Percentiles rank a stretch among this genome's conserved stretches.
Evolutionary conservation across 139 green algal genomes (phyloP).

Genomic region (Ettlia oleoabundans): DNA sequence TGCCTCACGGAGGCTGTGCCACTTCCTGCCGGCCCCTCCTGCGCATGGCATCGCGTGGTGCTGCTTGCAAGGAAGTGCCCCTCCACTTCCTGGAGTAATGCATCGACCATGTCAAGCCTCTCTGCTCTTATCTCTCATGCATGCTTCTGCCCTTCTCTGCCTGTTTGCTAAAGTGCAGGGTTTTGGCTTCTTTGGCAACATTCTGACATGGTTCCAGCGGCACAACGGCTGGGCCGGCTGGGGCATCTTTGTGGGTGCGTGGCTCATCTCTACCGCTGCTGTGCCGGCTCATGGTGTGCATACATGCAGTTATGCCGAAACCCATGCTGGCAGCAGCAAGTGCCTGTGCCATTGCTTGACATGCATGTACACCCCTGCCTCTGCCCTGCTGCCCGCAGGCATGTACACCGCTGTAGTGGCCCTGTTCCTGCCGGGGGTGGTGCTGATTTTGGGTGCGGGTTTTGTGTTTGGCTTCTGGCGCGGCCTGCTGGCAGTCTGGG

Average conservation of each 20-base stretch:
- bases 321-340: too few species aligned
- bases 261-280: too few species aligned
- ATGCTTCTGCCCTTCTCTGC: not conserved
- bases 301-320: too few species aligned
- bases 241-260: constrained; percentile 51
- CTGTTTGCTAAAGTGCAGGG: constrained; percentile 41
- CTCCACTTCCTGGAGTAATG: too few species aligned
- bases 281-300: too few species aligned
- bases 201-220: constrained; percentile 59
- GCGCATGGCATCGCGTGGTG: too few species aligned
- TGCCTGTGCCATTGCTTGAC: too few species aligned
- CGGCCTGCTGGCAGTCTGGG: constrained; percentile 65
- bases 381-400: constrained; percentile 7
- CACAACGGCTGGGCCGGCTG: constrained; percentile 66
- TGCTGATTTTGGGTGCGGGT: constrained; percentile 60
- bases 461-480: constrained; percentile 66
- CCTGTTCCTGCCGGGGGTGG: constrained; percentile 60
- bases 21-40: not conserved
- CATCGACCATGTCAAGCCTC: too few species aligned
- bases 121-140: not conserved
- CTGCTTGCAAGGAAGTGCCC: too few species aligned
- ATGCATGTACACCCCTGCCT: not conserved
- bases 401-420: constrained; percentile 59
- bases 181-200: constrained; percentile 54
- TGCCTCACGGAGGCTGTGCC: not conserved